Evolutionary conservation across 2,329 filamentous ascomycete species (phyloP).

Genomic region (Xylaria digitata): DNA sequence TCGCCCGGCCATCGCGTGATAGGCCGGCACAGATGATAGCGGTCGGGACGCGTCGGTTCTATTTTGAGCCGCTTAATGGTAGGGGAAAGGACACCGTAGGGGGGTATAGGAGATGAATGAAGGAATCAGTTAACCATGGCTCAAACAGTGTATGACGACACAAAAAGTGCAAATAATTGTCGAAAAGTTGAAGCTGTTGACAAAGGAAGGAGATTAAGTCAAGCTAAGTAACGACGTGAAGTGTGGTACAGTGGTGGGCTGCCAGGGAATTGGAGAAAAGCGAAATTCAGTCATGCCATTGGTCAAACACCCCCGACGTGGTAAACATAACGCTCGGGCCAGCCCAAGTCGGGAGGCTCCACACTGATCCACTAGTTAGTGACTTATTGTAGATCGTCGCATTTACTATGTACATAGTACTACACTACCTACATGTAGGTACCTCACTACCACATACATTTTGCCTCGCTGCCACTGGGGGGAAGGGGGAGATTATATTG

Average conservation of each 20-base stretch:
- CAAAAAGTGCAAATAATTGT: conserved; percentile 20
- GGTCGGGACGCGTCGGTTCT: conserved; percentile 43
- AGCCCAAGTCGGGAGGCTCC: conserved; percentile 18
- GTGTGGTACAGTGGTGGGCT: conserved; percentile 34
- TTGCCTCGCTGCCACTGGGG: too few species aligned
- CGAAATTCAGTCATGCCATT: conserved; percentile 39
- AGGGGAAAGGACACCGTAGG: conserved; percentile 11
- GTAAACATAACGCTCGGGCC: conserved; percentile 50
- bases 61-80: conserved; percentile 37
- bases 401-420: too few species aligned
- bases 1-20: conserved; percentile 50
- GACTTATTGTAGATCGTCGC: too few species aligned
- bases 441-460: too few species aligned
- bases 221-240: conserved; percentile 24
- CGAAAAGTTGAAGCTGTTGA: conserved; percentile 23
- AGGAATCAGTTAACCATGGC: conserved; percentile 43
- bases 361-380: not conserved
- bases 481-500: too few species aligned
- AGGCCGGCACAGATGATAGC: conserved; percentile 9
- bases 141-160: conserved; percentile 22
- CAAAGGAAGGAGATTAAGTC: conserved; percentile 14
- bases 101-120: not conserved
- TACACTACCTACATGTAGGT: too few species aligned
- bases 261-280: conserved; percentile 31
- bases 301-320: conserved; percentile 31